Evolutionary conservation across 208 protist genomes (phyloP).

Genomic region (Polymyxa betae): DNA sequence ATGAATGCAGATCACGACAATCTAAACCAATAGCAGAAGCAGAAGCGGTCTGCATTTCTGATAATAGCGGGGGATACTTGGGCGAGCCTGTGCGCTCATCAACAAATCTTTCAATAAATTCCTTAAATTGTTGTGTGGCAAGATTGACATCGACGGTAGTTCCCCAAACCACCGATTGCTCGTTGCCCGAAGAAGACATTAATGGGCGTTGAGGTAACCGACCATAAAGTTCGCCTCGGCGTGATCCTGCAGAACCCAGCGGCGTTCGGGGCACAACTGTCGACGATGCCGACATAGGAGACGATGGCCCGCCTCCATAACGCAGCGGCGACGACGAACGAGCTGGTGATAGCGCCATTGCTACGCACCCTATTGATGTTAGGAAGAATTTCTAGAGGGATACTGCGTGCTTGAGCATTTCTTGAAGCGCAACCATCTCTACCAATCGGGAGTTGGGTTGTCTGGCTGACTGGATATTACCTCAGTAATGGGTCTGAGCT

Average conservation of each 20-base stretch:
- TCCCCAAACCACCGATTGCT: constrained; percentile 72
- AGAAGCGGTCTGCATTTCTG: background rate
- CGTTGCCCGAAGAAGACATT: background rate
- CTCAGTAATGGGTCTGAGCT: no score
- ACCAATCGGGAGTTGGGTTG: no score
- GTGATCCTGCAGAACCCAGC: background rate
- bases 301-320: constrained; percentile 20
- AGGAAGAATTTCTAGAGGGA: no score
- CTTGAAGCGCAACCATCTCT: no score
- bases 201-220: background rate
- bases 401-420: no score
- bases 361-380: no score
- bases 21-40: background rate
- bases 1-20: constrained; percentile 38
- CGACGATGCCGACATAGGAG: constrained; percentile 46
- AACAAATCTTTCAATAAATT: constrained; percentile 70
- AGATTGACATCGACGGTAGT: constrained; percentile 72
- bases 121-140: constrained; percentile 61
- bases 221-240: constrained; percentile 4
- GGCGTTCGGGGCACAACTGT: constrained; percentile 28
- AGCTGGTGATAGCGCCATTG: background rate
- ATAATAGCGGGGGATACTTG: constrained; percentile 32
- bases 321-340: background rate
- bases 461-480: no score
- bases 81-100: constrained; percentile 48